phyloP scores from a whole-genome alignment of 176 grass and related monocot genomes.

The Cenchrus americanus region DNA sequence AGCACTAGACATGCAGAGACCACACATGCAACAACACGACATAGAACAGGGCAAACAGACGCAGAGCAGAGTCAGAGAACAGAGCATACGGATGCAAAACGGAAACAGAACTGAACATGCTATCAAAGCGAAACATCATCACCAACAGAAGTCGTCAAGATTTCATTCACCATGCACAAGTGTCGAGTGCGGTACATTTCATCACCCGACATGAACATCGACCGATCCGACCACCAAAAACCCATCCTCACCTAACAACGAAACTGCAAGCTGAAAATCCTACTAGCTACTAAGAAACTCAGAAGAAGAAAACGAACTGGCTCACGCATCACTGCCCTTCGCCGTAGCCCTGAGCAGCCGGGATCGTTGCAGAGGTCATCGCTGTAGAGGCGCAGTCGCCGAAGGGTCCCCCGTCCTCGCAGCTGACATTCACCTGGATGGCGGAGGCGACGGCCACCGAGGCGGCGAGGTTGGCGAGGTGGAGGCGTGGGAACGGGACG shows the following conservation, averaged over 20 bases:
- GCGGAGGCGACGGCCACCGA: conserved; percentile 43
- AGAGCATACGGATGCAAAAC: not conserved
- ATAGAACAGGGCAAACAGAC: not conserved
- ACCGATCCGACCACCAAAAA: not conserved
- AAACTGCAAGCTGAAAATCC: conserved; percentile 11
- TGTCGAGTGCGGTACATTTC: not conserved
- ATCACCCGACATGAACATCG: not conserved
- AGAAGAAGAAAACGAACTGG: not conserved
- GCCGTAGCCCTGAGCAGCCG: conserved; percentile 29
- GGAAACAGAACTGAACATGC: not conserved
- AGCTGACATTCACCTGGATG: conserved; percentile 18
- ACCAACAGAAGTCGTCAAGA: not conserved
- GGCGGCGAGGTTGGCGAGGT: conserved; percentile 53
- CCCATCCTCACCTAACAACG: not conserved
- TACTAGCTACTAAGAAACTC: conserved; percentile 16
- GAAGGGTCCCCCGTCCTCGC: conserved; percentile 25
- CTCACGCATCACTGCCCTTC: conserved; percentile 41
- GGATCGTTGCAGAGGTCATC: conserved; percentile 30
- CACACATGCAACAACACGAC: not conserved
- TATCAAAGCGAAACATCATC: not conserved
- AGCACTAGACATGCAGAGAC: not conserved
- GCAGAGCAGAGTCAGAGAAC: not conserved
- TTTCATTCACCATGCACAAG: not conserved
- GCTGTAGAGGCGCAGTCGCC: conserved; percentile 31
- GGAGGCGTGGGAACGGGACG: conserved; percentile 66